Evolutionary conservation across 148 eudicot genomes (phyloP).

Genomic region (Heliamphora exappendiculata): DNA sequence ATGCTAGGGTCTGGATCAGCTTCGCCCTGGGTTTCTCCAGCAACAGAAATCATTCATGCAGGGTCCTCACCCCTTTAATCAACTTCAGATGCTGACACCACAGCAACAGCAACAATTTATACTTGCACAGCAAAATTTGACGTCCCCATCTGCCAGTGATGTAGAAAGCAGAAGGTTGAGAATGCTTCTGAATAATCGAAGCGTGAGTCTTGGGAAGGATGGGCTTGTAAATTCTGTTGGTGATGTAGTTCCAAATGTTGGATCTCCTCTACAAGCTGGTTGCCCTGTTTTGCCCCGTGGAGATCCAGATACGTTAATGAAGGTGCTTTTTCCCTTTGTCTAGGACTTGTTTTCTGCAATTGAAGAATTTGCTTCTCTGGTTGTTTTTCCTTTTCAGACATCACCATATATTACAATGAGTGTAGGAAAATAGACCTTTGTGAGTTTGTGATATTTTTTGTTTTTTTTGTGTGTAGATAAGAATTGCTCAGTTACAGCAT

Average conservation of each 20-base stretch:
- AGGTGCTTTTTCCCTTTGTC: conserved; percentile 26
- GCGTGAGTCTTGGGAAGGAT: conserved; percentile 47
- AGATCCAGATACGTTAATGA: conserved; percentile 50
- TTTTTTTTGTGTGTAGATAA: conserved; percentile 29
- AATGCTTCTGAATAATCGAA: conserved; percentile 42
- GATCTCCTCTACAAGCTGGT: conserved; percentile 47
- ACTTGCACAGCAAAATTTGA: conserved; percentile 63
- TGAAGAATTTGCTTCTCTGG: not conserved
- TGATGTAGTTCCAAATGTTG: conserved; percentile 41
- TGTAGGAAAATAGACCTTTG: not conserved
- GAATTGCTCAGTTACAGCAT: conserved; percentile 50
- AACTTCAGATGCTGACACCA: conserved; percentile 53
- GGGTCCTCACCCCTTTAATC: conserved; percentile 54
- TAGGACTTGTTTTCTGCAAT: not conserved
- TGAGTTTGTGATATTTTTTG: not conserved
- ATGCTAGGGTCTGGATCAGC: conserved; percentile 52
- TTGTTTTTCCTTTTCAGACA: not conserved
- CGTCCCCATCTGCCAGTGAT: conserved; percentile 50
- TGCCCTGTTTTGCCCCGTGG: conserved; percentile 48
- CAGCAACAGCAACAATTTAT: conserved; percentile 58
- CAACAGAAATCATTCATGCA: conserved; percentile 63
- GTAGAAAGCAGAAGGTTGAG: conserved; percentile 53
- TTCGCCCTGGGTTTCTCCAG: conserved; percentile 55
- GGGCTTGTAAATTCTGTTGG: conserved; percentile 41
- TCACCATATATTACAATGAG: not conserved